A percentile compares a stretch with the other conserved stretches of the same genome.
These are phyloP conservation scores for Diospyros lotus DNA, from an alignment of 148 eudicot species.

Conservation along the genomic window DNA sequence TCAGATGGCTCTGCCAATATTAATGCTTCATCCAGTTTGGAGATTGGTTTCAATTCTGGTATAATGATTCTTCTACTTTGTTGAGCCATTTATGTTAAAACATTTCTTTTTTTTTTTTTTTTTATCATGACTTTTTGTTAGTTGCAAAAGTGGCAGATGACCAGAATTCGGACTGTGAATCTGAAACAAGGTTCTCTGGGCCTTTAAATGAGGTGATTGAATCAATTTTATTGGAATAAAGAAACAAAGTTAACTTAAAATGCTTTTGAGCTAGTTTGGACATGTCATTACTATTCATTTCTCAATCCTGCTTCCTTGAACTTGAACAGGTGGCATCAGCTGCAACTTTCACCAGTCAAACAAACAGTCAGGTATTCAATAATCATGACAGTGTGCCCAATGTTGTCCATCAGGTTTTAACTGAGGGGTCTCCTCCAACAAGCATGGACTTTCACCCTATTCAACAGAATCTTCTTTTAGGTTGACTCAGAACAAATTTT, in stretches of 20 bases:
- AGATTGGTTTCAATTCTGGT: constrained; percentile 1
- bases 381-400: constrained; percentile 12
- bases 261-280: not conserved
- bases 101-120: not conserved
- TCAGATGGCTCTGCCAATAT: not conserved
- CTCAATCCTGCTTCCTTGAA: not conserved
- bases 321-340: not conserved
- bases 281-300: not conserved
- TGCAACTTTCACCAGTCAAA: not conserved
- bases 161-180: not conserved
- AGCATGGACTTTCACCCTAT: constrained; percentile 23
- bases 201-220: constrained; percentile 1
- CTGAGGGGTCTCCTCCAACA: constrained; percentile 12
- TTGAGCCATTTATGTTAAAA: not conserved
- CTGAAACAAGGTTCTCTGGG: constrained; percentile 5
- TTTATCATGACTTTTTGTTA: not conserved
- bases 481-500: not conserved
- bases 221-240: not conserved
- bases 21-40: not conserved
- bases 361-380: not conserved
- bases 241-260: not conserved
- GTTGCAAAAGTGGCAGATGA: not conserved
- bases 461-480: constrained; percentile 17
- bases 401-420: constrained; percentile 5
- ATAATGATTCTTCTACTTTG: not conserved